Evolutionary conservation across 345 rosid species (phyloP).

Genomic region (Linum lewisii): DNA sequence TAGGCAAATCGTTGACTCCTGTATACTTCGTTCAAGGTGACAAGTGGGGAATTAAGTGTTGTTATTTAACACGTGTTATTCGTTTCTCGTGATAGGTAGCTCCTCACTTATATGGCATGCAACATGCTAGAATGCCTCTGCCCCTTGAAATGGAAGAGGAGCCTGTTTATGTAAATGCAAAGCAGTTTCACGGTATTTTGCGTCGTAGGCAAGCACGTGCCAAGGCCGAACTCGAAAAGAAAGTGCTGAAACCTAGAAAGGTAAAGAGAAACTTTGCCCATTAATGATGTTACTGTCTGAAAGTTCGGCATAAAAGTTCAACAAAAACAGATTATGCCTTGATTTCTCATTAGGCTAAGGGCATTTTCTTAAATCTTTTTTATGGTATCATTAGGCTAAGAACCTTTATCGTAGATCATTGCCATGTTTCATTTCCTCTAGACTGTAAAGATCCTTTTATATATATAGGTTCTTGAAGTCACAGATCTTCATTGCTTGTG

Average conservation of each 20-base stretch:
- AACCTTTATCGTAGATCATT: too few relatives aligned
- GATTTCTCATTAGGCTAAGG: too few relatives aligned
- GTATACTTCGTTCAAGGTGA: slow-evolving; percentile 1
- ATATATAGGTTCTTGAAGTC: too few relatives aligned
- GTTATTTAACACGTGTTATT: not conserved
- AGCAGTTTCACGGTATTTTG: slow-evolving; percentile 63
- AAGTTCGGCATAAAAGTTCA: not conserved
- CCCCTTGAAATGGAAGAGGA: slow-evolving; percentile 65
- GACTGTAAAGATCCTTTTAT: too few relatives aligned
- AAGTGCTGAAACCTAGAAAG: slow-evolving; percentile 49
- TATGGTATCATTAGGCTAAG: too few relatives aligned
- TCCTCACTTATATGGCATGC: slow-evolving; percentile 39
- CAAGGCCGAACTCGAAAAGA: slow-evolving; percentile 60
- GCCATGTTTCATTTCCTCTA: too few relatives aligned
- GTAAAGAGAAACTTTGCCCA: slow-evolving; percentile 16
- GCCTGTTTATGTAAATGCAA: slow-evolving; percentile 69
- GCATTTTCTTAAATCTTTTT: too few relatives aligned
- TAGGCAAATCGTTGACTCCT: slow-evolving; percentile 17
- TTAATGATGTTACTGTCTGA: not conserved
- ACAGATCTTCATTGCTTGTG: too few relatives aligned
- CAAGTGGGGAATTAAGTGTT: not conserved
- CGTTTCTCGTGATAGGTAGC: slow-evolving; percentile 20
- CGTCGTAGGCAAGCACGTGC: slow-evolving; percentile 62
- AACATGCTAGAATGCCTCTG: slow-evolving; percentile 52
- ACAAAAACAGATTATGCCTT: too few relatives aligned